These are phyloP conservation scores for Pythium brachiatum DNA, from an alignment of 352 stramenopile genomes.

Conservation along the genomic window DNA sequence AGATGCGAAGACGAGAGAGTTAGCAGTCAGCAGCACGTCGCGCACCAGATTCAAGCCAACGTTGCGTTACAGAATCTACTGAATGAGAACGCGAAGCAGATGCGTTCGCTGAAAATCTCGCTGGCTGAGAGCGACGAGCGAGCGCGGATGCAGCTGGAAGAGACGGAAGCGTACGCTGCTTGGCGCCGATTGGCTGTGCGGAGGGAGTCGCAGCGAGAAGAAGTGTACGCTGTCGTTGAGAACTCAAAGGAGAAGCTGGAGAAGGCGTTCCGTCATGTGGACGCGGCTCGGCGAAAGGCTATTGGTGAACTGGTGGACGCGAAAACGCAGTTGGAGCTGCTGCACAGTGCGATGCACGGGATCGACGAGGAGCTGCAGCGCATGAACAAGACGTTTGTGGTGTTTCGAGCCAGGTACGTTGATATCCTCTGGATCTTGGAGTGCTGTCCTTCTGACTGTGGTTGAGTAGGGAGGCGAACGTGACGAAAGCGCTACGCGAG, in stretches of 20 bases:
- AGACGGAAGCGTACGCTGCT: slow-evolving; percentile 10
- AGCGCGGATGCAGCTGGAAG: slow-evolving; percentile 20
- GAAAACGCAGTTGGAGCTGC: slow-evolving; percentile 12
- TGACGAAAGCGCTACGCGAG: slow-evolving; percentile 45
- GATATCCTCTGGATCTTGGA: neutral
- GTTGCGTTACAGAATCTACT: slow-evolving; percentile 11
- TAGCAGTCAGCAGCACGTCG: neutral
- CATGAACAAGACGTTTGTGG: slow-evolving; percentile 22
- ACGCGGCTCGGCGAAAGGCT: slow-evolving; percentile 8
- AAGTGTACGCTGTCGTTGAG: neutral
- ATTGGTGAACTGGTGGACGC: slow-evolving; percentile 12
- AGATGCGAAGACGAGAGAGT: slow-evolving; percentile 3
- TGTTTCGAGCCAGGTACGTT: slow-evolving; percentile 18
- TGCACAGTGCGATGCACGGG: slow-evolving; percentile 8
- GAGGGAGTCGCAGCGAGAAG: slow-evolving; percentile 4
- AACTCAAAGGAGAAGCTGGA: slow-evolving; percentile 12
- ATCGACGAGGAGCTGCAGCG: slow-evolving; percentile 17
- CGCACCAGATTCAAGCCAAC: slow-evolving; percentile 14
- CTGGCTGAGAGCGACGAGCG: slow-evolving; percentile 11
- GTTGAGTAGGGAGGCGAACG: slow-evolving; percentile 35
- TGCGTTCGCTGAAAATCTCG: neutral
- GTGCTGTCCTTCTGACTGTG: too few species aligned
- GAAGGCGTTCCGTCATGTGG: neutral
- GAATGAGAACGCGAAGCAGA: neutral
- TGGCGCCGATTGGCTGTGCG: slow-evolving; percentile 7